Evolutionary conservation across 768 basidiomycete genomes (phyloP).

Genomic region (Calocera cornea): DNA sequence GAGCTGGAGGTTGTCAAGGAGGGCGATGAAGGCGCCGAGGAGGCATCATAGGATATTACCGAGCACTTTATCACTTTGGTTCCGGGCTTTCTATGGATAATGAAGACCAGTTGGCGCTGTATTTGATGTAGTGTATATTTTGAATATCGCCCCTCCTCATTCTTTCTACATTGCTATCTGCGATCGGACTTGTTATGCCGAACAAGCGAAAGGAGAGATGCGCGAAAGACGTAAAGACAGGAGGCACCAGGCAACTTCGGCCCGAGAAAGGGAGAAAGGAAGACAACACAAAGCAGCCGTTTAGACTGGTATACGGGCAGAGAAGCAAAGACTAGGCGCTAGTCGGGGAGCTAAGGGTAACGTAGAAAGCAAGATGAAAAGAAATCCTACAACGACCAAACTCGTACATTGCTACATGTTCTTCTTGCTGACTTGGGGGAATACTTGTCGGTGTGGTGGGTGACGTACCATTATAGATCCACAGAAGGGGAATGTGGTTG

Average conservation of each 20-base stretch:
- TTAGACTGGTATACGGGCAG: neutral
- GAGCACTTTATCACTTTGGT: neutral
- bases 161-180: slow-evolving; percentile 3
- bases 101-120: neutral
- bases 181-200: neutral
- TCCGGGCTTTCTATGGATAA: neutral
- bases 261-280: neutral
- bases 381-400: neutral
- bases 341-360: neutral
- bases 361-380: neutral
- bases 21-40: slow-evolving; percentile 20
- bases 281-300: neutral
- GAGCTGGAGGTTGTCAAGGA: slow-evolving; percentile 33
- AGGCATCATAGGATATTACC: slow-evolving; percentile 6
- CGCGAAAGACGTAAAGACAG: neutral
- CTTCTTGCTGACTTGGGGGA: neutral
- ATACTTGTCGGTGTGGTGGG: neutral
- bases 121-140: slow-evolving; percentile 5
- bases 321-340: neutral
- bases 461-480: slow-evolving; percentile 6
- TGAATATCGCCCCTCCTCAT: slow-evolving; percentile 4
- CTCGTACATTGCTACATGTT: slow-evolving; percentile 4
- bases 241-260: neutral
- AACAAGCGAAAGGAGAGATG: neutral
- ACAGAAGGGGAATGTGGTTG: neutral